These are phyloP conservation scores for Fusarium mundagurra DNA, from an alignment of 2,329 filamentous ascomycete genomes.

Conservation along the genomic window DNA sequence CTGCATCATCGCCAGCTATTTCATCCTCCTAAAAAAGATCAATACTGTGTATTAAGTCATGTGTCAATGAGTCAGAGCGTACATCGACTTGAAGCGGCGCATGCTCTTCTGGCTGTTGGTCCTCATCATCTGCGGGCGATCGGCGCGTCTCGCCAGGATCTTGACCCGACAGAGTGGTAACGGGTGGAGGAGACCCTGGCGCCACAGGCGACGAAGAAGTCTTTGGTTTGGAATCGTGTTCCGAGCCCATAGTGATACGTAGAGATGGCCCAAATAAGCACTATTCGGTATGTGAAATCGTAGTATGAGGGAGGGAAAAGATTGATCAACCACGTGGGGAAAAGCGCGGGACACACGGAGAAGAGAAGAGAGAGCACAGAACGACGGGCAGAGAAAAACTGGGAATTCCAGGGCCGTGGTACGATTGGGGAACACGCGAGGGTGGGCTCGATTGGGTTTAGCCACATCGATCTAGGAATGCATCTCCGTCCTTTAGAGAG, in stretches of 20 bases:
- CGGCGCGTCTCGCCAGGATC: neutral
- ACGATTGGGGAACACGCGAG: neutral
- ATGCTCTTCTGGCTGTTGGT: constrained; percentile 3
- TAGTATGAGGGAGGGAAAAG: neutral
- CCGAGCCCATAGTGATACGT: neutral
- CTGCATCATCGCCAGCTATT: constrained; percentile 38
- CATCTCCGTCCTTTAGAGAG: neutral
- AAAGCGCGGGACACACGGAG: neutral
- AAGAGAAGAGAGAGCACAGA: neutral
- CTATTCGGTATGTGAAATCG: neutral
- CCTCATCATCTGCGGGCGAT: neutral
- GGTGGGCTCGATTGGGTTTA: neutral
- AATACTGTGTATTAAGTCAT: neutral
- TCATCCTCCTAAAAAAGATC: constrained; percentile 17
- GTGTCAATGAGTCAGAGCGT: neutral
- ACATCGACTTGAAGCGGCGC: constrained; percentile 32
- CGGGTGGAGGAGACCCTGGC: neutral
- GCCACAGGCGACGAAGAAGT: neutral
- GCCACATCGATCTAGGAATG: neutral
- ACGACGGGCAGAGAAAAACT: neutral
- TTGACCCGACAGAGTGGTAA: constrained; percentile 14
- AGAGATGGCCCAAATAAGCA: neutral
- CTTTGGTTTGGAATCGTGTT: neutral
- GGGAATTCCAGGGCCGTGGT: neutral
- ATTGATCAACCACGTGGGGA: neutral